Base-by-base conservation (phyloP, 805 yeast species). In the Vanderwaltozyma yarrowii region DNA sequence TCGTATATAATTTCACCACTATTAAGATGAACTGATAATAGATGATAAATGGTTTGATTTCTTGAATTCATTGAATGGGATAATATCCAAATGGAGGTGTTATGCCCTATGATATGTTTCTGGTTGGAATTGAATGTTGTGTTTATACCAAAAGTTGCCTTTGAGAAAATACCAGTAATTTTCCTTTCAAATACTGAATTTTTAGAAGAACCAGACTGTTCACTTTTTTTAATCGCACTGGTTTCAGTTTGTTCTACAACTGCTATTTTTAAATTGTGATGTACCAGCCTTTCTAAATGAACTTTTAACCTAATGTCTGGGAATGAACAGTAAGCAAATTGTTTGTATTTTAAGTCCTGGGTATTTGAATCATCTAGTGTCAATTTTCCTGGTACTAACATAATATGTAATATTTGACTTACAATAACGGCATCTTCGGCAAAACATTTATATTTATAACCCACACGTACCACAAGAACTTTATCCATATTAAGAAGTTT, bases 361-460 rank as follows among this genome's bases (percentile, higher is more conserved):
- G 70, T 64, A n/a, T 70, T 69, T 3, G 66, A 66, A 12, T 67
- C 69, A 29, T 77, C 73, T 5, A 77, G 47, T 3, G 73, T 62
- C 25, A 73, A 48, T 54, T 78, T 75, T 0, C 95, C 95, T 0
- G 82, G 81, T 0, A 84, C 67, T 17, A 80, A 65, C 75, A 77
- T 78, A 30, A 84, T 80, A 42, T 80, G 77, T 25, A 87, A 58
- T 11, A 80, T 68, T 34, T 68, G 62, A 11, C 94, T 70, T 0
- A 80, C 95, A 4, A 64, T 62, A 12, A 66, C 68, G 0, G 97
- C 96, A 60, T 89, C 96, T 38, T 77, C 70, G 0, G 94, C 95
- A 55, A 75, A 85, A 43, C 88, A 78, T 51, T 83, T 84, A 62
- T 77, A 92, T 58, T 86, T 87, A 62, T 89, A 92, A 0, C 98